Evolutionary conservation across 352 stramenopile genomes (phyloP), one percentile per base, ranked within the genome.

Genomic region (Globisporangium heterothallicum): DNA sequence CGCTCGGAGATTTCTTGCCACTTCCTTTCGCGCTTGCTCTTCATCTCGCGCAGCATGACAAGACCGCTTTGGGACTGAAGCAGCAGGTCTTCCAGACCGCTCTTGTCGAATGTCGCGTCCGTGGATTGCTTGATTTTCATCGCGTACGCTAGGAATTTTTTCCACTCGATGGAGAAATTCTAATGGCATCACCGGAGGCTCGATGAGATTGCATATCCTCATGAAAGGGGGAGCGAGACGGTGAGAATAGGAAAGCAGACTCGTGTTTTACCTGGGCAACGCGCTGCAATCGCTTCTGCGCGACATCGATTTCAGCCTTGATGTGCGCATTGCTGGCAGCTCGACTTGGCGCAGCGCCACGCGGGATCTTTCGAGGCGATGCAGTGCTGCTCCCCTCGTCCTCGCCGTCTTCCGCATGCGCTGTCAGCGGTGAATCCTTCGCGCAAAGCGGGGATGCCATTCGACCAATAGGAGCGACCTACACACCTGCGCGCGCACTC

Each of bases 141-240:
- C 9, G 70, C 72, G 48, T 72, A 78, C 32, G 59, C 56, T 16
- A 84, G 56, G 47, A 84, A 82, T 8, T 70, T 55, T 40, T 80
- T 81, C 74, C 74, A 86, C 53, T 86, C 74, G 19, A 65, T 18
- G 29, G 74, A 76, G 42, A 86, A 86, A 59, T 80, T 70, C 65
- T 82, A 32, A 0, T 13, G n/a, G 40, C n/a, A 59, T 22, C 2
- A 36, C 56, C 29, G 5, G 30, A 41, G 48, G 30, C 16, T 14
- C 12, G 30, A 36, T 2, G 16, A 12, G 3, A 12, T 9, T 4
- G 30, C 7, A 36, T 36, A 14, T 9, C 30, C 2, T 45, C 41
- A 24, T n/a, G n/a, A n/a, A n/a, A n/a, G n/a, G n/a, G n/a, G n/a
- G n/a, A n/a, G n/a, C n/a, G n/a, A n/a, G n/a, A n/a, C n/a, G n/a